phyloP scores from a whole-genome alignment of 2,329 filamentous ascomycete genomes.

The Epichloe sp. region DNA sequence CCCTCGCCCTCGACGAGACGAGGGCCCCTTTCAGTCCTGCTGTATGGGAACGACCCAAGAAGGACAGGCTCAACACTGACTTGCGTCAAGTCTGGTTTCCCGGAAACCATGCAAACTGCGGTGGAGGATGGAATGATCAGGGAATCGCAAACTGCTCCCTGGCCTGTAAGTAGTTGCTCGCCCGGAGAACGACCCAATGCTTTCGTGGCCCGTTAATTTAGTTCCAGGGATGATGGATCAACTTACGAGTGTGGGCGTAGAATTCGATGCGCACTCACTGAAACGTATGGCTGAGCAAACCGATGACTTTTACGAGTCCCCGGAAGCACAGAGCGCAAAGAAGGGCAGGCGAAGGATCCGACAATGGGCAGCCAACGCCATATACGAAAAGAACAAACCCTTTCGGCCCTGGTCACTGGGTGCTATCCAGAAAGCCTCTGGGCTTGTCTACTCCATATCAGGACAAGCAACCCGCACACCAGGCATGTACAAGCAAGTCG shows the following conservation, averaged over 20 bases:
- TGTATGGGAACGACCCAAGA: conserved; percentile 35
- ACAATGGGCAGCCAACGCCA: conserved; percentile 34
- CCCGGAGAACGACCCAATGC: neutral
- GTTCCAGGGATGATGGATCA: conserved; percentile 42
- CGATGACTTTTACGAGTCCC: conserved; percentile 18
- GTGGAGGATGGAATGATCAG: conserved; percentile 49
- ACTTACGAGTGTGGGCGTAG: conserved; percentile 35
- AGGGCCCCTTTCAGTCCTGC: conserved; percentile 41
- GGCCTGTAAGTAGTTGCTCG: conserved; percentile 20
- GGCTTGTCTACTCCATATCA: conserved; percentile 29
- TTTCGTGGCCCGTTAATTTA: neutral
- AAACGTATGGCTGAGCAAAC: conserved; percentile 26
- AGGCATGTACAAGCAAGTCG: conserved; percentile 32
- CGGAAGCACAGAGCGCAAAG: conserved; percentile 4
- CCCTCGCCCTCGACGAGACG: conserved; percentile 43
- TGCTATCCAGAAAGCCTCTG: conserved; percentile 25
- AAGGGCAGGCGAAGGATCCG: conserved; percentile 5
- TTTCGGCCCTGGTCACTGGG: conserved; percentile 36
- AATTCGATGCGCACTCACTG: conserved; percentile 31
- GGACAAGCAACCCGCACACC: conserved; percentile 32
- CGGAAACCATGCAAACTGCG: conserved; percentile 57
- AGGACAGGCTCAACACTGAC: conserved; percentile 26
- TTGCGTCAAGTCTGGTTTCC: conserved; percentile 52
- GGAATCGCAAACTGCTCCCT: conserved; percentile 28
- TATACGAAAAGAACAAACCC: conserved; percentile 34